Evolutionary conservation across 2,329 filamentous ascomycete genomes (phyloP).

Genomic region (Alternaria sp.): DNA sequence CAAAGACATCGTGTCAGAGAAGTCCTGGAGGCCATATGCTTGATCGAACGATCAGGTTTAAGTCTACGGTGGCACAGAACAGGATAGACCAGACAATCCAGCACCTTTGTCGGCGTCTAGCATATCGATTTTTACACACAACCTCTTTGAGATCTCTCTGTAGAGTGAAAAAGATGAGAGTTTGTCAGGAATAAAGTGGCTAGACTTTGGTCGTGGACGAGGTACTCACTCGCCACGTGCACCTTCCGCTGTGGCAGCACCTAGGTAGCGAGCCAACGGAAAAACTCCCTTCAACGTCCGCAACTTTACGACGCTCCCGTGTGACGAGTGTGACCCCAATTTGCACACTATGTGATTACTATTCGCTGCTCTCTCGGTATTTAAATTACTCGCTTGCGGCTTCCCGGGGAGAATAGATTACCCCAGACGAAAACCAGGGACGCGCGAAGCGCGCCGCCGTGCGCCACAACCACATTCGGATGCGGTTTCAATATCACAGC

Average conservation of each 20-base stretch:
- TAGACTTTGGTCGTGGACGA: background rate
- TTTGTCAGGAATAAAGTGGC: background rate
- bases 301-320: background rate
- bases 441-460: background rate
- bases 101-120: background rate
- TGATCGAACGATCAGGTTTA: background rate
- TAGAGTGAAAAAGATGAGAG: background rate
- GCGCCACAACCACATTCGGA: conserved; percentile 7
- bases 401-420: conserved; percentile 29
- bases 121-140: background rate
- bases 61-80: background rate
- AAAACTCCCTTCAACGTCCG: background rate
- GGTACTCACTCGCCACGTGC: background rate
- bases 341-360: background rate
- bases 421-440: conserved; percentile 11
- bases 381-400: conserved; percentile 27
- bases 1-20: background rate
- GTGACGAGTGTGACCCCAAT: background rate
- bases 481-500: conserved; percentile 16
- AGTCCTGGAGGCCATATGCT: background rate
- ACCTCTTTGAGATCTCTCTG: background rate
- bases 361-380: background rate
- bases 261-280: background rate
- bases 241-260: background rate
- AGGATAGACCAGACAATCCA: background rate